Conservation (phyloP, 1,139 yeast genomes). For the Hemisphaericaspora xylanilytica region DNA sequence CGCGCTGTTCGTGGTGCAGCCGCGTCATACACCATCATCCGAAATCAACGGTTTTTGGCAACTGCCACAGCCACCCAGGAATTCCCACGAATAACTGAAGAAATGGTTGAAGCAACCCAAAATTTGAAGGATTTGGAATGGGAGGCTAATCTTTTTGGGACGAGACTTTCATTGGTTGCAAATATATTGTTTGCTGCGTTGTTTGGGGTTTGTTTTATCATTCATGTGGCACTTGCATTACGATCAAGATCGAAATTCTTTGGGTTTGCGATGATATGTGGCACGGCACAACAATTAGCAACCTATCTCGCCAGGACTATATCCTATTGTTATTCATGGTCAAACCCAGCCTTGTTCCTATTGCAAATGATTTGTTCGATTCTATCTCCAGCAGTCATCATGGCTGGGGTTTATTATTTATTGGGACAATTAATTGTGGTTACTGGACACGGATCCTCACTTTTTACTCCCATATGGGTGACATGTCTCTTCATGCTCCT, state of each 20-base stretch:
- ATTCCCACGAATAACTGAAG: slow-evolving; percentile 30
- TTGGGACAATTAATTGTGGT: slow-evolving; percentile 34
- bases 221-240: slow-evolving; percentile 21
- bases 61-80: slow-evolving; percentile 37
- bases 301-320: slow-evolving; percentile 67
- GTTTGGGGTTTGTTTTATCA: slow-evolving; percentile 22
- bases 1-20: slow-evolving; percentile 26
- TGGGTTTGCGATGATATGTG: slow-evolving; percentile 57
- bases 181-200: slow-evolving; percentile 24
- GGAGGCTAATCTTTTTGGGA: slow-evolving; percentile 36
- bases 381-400: slow-evolving; percentile 39
- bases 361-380: slow-evolving; percentile 37
- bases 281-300: slow-evolving; percentile 59
- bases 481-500: slow-evolving; percentile 36
- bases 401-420: slow-evolving; percentile 40
- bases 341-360: slow-evolving; percentile 23
- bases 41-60: slow-evolving; percentile 31
- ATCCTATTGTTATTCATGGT: slow-evolving; percentile 36
- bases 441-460: slow-evolving; percentile 26
- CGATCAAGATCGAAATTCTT: slow-evolving; percentile 69
- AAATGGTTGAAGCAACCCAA: slow-evolving; percentile 32
- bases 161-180: slow-evolving; percentile 20
- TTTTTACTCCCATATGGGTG: slow-evolving; percentile 32
- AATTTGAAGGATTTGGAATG: slow-evolving; percentile 24
- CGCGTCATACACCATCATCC: slow-evolving; percentile 36